Evolutionary conservation across 805 yeast species (phyloP), one percentile per base, ranked within the genome.

Genomic region (Scheffersomyces coipomensis): DNA sequence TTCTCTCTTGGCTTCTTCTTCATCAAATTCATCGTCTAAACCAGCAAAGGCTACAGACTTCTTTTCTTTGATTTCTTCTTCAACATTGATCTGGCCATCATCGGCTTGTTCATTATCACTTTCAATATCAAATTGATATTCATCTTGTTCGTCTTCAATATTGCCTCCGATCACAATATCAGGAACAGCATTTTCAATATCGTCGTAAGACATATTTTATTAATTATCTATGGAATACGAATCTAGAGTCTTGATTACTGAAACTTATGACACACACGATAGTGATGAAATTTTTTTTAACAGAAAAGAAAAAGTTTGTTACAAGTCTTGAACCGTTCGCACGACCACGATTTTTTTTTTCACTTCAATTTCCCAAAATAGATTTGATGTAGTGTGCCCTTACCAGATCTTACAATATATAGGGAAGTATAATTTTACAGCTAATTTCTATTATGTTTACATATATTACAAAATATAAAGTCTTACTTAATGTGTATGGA

Each of bases 11-110:
- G 88, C 83, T 45, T 76, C 78, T 63, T 85, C 96, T 58, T 84
- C 95, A 35, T 75, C 85, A 44, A 75, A 79, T 47, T 80, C 87
- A 33, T 76, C 76, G 41, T 71, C 81, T 36, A 83, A 88, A 23
- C 82, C 62, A 27, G 89, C 89, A 62, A 90, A 90, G 4, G 93
- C 78, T 35, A 91, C 98, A 22, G 83, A 71, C 66, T 90, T 90
- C 68, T 84, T 77, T 32, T 56, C 64, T 39, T 56, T 60, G 13
- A 32, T 39, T 33, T 64, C 69, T 35, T 60, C 58, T 31, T 49
- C 60, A 37, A 66, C 69, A 43, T 73, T 78, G 30, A 27, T 27
- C 30, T 27, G 30, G 17, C 18, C 30, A 48, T 69, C 75, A 47
- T 65, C 71, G 9, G 60, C 58, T 29, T 63, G 68, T 44, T 75